phyloP scores from a whole-genome alignment of 352 stramenopile species.

The Globisporangium apiculatum region DNA sequence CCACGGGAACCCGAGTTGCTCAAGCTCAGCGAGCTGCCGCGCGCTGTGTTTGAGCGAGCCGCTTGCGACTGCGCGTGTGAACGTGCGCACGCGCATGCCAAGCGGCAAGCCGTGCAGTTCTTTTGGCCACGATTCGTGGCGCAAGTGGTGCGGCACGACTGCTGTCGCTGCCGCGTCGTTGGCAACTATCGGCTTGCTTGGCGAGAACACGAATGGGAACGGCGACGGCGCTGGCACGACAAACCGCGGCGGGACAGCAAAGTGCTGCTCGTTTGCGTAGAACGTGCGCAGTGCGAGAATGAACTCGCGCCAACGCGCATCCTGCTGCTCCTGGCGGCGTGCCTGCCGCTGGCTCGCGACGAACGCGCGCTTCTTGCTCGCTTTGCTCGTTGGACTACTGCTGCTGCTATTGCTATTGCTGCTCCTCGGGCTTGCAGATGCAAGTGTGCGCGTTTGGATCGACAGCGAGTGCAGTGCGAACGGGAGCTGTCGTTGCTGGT shows the following conservation, averaged over 20 bases:
- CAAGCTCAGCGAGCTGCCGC: constrained; percentile 30
- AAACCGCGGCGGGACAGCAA: constrained; percentile 44
- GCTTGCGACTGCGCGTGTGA: constrained; percentile 32
- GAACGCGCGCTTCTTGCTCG: constrained; percentile 2
- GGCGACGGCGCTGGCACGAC: constrained; percentile 25
- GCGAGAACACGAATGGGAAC: constrained; percentile 19
- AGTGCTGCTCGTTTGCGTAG: constrained; percentile 48
- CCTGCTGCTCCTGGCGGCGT: constrained; percentile 16
- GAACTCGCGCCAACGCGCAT: constrained; percentile 19
- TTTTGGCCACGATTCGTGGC: constrained; percentile 23
- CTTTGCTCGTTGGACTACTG: too few species aligned
- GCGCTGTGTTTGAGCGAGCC: constrained; percentile 19
- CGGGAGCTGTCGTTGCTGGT: background rate
- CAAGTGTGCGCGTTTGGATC: background rate
- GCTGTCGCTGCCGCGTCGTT: background rate
- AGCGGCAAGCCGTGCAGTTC: constrained; percentile 47
- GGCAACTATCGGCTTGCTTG: background rate
- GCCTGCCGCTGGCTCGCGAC: background rate
- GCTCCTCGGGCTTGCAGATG: background rate
- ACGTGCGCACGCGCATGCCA: constrained; percentile 45
- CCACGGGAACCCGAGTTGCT: constrained; percentile 50
- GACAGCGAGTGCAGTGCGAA: background rate
- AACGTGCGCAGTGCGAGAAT: constrained; percentile 49
- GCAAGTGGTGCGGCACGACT: constrained; percentile 4
- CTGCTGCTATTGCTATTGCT: background rate